Evolutionary conservation across 2,329 filamentous ascomycete species (phyloP).

Genomic region (Aspergillus amoenus): DNA sequence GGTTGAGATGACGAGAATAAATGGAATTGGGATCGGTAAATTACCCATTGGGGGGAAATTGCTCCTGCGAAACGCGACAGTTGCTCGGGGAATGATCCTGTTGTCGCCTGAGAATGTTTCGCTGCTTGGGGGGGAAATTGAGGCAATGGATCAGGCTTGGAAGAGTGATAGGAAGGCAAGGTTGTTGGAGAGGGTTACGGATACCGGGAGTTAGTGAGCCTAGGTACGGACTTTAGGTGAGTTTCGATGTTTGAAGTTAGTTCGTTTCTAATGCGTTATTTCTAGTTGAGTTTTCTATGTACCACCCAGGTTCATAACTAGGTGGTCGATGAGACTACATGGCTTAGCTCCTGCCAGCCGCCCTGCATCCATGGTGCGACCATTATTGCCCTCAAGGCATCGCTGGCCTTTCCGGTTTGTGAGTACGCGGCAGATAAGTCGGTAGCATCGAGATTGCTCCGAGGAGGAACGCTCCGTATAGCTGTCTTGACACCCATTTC

Average conservation of each 20-base stretch:
- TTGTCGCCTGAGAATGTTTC: conserved; percentile 67
- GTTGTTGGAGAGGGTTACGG: conserved; percentile 61
- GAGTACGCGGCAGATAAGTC: conserved; percentile 73
- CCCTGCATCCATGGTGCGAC: conserved; percentile 73
- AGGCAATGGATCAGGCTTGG: conserved; percentile 78
- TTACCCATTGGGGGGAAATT: conserved; percentile 79
- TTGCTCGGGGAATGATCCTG: conserved; percentile 75
- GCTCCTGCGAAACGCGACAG: conserved; percentile 63
- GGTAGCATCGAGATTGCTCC: conserved; percentile 64
- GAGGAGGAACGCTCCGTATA: conserved; percentile 68
- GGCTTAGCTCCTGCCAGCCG: conserved; percentile 59
- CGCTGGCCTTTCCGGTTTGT: conserved; percentile 67
- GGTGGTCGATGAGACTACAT: conserved; percentile 27
- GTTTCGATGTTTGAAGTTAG: background rate
- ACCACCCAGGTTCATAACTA: conserved; percentile 5
- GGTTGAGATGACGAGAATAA: conserved; percentile 68
- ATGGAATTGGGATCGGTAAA: conserved; percentile 59
- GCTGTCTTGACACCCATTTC: conserved; percentile 84
- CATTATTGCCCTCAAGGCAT: conserved; percentile 75
- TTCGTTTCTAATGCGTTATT: background rate
- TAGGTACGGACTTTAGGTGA: background rate
- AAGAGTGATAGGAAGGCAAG: conserved; percentile 66
- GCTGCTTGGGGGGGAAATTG: conserved; percentile 86
- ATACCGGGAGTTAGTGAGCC: conserved; percentile 14
- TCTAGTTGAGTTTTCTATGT: background rate